Base-by-base conservation (phyloP, 1,139 yeast species). In the Schizosaccharomyces versatilis region DNA sequence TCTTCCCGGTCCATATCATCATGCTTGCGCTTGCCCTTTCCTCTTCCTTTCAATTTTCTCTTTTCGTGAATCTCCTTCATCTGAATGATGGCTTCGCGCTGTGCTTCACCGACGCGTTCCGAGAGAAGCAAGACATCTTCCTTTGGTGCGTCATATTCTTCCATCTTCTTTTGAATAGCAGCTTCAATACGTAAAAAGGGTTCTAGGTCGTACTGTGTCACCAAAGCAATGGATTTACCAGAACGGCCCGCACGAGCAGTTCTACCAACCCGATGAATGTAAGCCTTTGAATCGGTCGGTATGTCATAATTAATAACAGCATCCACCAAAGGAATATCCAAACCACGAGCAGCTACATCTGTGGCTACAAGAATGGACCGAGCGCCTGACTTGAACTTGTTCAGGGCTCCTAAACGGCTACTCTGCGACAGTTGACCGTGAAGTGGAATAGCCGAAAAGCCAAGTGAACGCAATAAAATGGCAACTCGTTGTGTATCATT, bases 161-260 rank as follows among this genome's bases (percentile, higher is more conserved):
- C 80, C 47, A 80, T 84, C 62, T 88, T 76, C 3, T 83, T 94
- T 54, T 81, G 82, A 7, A 71, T 66, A 40, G 67, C 72, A 51
- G 67, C 66, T 67, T 90, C 99, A 56, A 90, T 88, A 64, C 95
- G 75, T 61, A 86, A 71, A 64, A 84, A 84, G 64, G 86, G 71
- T 67, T 86, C 96, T 60, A 90, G 73, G 67, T 90, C 98, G 66
- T 90, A 93, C 67, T 90, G 99, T 0, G 96, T 86, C 36, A 90
- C 94, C 57, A 90, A 72, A 6, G 96, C 84, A 41, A 90, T 75
- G 2, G 96, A 85, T 66, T 83, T 84, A 54, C 99, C 99, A 0
- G 94, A 78, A 61, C 94, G 76, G 7, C 99, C 98, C 0, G 98
- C 98, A 68, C 98, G 81, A 1, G 98, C 98, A 36, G 98, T 90